phyloP scores from a whole-genome alignment of 2,329 filamentous ascomycete species.

The Penicillium janthinellum region DNA sequence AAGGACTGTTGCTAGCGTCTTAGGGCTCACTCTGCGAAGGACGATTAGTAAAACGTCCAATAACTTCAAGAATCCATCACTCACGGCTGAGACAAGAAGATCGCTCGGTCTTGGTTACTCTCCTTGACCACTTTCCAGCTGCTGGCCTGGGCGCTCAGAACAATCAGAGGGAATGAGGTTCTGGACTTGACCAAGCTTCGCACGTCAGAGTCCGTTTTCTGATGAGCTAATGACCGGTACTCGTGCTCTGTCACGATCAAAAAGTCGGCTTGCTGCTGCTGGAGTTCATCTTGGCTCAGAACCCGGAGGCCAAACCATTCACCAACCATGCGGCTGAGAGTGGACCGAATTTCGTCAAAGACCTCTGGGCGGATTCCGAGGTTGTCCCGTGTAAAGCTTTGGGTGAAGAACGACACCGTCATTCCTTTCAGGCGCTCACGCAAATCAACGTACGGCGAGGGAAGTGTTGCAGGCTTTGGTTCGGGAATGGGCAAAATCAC shows the following conservation, averaged over 20 bases:
- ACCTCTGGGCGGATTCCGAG: slow-evolving; percentile 15
- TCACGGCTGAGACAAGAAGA: slow-evolving; percentile 28
- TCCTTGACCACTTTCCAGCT: slow-evolving; percentile 21
- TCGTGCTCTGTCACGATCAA: slow-evolving; percentile 25
- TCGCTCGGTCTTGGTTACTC: slow-evolving; percentile 17
- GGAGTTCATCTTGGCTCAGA: slow-evolving; percentile 14
- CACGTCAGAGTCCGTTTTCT: slow-evolving; percentile 10
- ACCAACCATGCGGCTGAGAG: slow-evolving; percentile 18
- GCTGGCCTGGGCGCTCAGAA: slow-evolving; percentile 19
- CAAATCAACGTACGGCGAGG: slow-evolving; percentile 3
- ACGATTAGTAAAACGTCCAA: background rate
- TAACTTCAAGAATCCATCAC: background rate
- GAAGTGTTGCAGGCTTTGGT: background rate
- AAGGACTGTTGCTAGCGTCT: slow-evolving; percentile 21
- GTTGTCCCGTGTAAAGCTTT: slow-evolving; percentile 12
- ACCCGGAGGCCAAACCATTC: slow-evolving; percentile 25
- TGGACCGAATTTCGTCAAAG: slow-evolving; percentile 16
- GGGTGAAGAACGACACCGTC: slow-evolving; percentile 22
- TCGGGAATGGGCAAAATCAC: slow-evolving; percentile 19
- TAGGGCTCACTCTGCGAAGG: slow-evolving; percentile 22
- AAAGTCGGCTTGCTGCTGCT: slow-evolving; percentile 15
- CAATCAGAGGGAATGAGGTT: slow-evolving; percentile 19
- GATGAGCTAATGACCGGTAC: slow-evolving; percentile 13
- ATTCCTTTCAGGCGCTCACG: slow-evolving; percentile 15
- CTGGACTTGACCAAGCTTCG: slow-evolving; percentile 11